phyloP scores from a whole-genome alignment of 768 basidiomycete species.

The Cystobasidium onofrii region DNA sequence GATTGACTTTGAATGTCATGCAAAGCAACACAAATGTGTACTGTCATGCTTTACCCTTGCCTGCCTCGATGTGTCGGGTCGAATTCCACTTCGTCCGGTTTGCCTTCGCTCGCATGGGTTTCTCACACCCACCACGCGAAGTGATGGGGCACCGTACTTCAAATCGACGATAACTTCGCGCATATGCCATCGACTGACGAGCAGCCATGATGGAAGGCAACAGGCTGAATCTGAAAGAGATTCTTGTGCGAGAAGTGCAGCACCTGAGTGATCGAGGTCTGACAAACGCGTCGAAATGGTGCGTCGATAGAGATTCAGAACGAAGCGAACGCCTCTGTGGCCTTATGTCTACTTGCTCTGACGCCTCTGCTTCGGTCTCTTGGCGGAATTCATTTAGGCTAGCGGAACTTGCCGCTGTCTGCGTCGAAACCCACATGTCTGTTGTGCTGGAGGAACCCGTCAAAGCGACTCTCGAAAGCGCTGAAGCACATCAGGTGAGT shows the following conservation, averaged over 20 bases:
- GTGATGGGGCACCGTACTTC: too few relatives aligned
- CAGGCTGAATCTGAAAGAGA: neutral
- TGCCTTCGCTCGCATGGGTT: neutral
- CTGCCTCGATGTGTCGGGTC: too few relatives aligned
- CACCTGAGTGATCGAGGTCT: conserved; percentile 8
- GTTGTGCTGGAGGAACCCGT: neutral
- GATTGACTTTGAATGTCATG: too few relatives aligned
- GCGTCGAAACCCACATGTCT: neutral
- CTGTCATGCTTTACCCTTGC: too few relatives aligned
- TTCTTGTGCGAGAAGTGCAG: neutral
- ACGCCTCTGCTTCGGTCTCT: neutral
- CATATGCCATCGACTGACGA: too few relatives aligned
- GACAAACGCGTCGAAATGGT: conserved; percentile 11
- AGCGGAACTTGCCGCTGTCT: neutral
- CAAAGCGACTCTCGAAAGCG: neutral
- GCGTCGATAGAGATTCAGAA: neutral
- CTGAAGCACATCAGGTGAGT: neutral
- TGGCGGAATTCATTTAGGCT: neutral
- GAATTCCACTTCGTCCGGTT: neutral
- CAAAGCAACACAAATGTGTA: too few relatives aligned
- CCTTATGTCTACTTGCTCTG: too few relatives aligned
- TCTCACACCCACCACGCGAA: neutral
- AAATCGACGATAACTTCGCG: too few relatives aligned
- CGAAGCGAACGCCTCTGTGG: neutral
- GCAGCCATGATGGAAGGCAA: neutral